A percentile compares a stretch with the other conserved stretches of the same genome.
Conservation (phyloP, 495 filamentous ascomycete genomes). For the Trichoderma erinaceum region DNA sequence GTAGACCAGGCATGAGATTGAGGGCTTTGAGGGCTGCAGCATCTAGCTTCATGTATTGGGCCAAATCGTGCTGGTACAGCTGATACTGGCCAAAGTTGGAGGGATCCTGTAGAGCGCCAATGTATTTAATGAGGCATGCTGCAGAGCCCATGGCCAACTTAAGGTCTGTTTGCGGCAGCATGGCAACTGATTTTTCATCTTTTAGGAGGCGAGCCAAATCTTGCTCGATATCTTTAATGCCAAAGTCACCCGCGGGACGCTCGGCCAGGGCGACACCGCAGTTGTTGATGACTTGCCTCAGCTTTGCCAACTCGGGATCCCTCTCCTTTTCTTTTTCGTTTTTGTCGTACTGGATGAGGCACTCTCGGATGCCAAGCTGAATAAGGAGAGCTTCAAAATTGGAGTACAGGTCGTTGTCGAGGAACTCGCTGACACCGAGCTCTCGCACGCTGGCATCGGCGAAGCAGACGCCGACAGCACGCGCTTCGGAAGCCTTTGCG, state of each 20-base stretch:
- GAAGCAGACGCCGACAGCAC: slow-evolving; percentile 92
- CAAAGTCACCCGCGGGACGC: slow-evolving; percentile 69
- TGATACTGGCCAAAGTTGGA: slow-evolving; percentile 96
- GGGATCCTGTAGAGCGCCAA: slow-evolving; percentile 82
- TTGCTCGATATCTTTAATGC: slow-evolving; percentile 90
- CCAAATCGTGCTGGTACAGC: slow-evolving; percentile 93
- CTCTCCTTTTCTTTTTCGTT: slow-evolving; percentile 65
- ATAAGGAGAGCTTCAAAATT: slow-evolving; percentile 97
- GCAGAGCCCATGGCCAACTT: slow-evolving; percentile 97
- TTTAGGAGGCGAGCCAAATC: slow-evolving; percentile 81
- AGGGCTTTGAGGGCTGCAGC: slow-evolving; percentile 88
- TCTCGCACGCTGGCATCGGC: slow-evolving; percentile 96
- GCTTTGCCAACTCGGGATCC: slow-evolving; percentile 84
- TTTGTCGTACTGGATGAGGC: slow-evolving; percentile 70
- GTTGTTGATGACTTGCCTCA: slow-evolving; percentile 80
- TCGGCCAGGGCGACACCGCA: slow-evolving; percentile 87
- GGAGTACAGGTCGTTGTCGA: slow-evolving; percentile 96
- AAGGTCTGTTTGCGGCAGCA: slow-evolving; percentile 83
- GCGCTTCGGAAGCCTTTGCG: slow-evolving; percentile 74
- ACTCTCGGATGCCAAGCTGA: slow-evolving; percentile 93
- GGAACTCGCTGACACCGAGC: slow-evolving; percentile 92
- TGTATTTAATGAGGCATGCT: slow-evolving; percentile 88
- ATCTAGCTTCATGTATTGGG: slow-evolving; percentile 98
- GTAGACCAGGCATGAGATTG: slow-evolving; percentile 92
- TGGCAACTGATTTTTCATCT: slow-evolving; percentile 70